A percentile compares a stretch with the other conserved stretches of the same genome.
phyloP scores from a whole-genome alignment of 805 yeast genomes.

The Starmerella asiatica region DNA sequence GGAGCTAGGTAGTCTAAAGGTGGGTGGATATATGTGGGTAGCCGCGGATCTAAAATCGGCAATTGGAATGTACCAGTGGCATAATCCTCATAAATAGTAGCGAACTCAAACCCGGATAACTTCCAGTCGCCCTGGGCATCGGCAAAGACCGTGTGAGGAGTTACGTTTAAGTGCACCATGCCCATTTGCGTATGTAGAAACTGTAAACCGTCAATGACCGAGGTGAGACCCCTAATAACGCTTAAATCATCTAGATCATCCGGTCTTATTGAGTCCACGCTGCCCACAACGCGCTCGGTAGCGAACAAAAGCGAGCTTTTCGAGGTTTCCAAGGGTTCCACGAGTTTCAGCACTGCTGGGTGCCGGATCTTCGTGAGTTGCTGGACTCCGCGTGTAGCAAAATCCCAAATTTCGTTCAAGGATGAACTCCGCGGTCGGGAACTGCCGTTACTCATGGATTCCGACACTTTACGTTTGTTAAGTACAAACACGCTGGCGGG shows the following conservation, averaged over 20 bases:
- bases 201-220: slow-evolving; percentile 60
- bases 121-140: slow-evolving; percentile 87
- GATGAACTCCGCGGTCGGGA: slow-evolving; percentile 35
- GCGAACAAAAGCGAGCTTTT: slow-evolving; percentile 67
- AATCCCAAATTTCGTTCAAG: slow-evolving; percentile 49
- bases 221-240: slow-evolving; percentile 68
- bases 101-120: slow-evolving; percentile 56
- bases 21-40: slow-evolving; percentile 58
- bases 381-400: slow-evolving; percentile 52
- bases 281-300: slow-evolving; percentile 59
- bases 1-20: slow-evolving; percentile 74
- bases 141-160: slow-evolving; percentile 63
- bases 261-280: slow-evolving; percentile 32
- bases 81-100: slow-evolving; percentile 37
- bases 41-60: slow-evolving; percentile 60
- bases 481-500: slow-evolving; percentile 71
- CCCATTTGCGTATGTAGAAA: slow-evolving; percentile 70
- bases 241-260: slow-evolving; percentile 55
- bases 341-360: slow-evolving; percentile 69
- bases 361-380: slow-evolving; percentile 73
- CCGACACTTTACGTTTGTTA: slow-evolving; percentile 64
- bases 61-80: slow-evolving; percentile 45
- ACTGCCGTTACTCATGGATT: slow-evolving; percentile 38
- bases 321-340: slow-evolving; percentile 84
- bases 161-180: slow-evolving; percentile 61